Evolutionary conservation across 768 basidiomycete genomes (phyloP).

Genomic region (Lactarius pseudohatsudake): DNA sequence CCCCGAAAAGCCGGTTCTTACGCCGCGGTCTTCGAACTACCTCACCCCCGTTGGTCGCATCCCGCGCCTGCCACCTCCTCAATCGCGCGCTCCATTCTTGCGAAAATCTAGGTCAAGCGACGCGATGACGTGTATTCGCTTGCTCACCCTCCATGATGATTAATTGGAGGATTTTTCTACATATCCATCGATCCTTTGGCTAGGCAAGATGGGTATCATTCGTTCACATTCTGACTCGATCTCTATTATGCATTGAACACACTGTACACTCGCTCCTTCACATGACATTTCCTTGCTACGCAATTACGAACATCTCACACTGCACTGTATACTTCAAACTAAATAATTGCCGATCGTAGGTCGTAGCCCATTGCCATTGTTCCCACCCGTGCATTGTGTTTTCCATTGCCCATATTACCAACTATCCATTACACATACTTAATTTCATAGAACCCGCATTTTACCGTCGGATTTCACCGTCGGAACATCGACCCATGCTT

Average conservation of each 20-base stretch:
- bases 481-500: neutral
- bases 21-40: slow-evolving; percentile 24
- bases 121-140: slow-evolving; percentile 51
- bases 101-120: slow-evolving; percentile 33
- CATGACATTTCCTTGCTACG: slow-evolving; percentile 12
- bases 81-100: slow-evolving; percentile 13
- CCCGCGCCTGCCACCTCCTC: slow-evolving; percentile 23
- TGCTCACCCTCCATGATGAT: slow-evolving; percentile 47
- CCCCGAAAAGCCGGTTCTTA: slow-evolving; percentile 16
- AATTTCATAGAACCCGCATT: slow-evolving; percentile 13
- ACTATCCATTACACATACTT: slow-evolving; percentile 6
- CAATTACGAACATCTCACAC: slow-evolving; percentile 15
- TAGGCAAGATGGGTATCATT: neutral
- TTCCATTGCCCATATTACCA: slow-evolving; percentile 20
- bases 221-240: slow-evolving; percentile 5
- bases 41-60: slow-evolving; percentile 37
- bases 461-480: slow-evolving; percentile 12
- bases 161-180: slow-evolving; percentile 20
- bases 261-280: slow-evolving; percentile 20
- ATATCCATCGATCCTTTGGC: neutral
- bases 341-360: slow-evolving; percentile 10
- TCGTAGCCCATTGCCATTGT: slow-evolving; percentile 9
- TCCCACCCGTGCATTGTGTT: slow-evolving; percentile 8
- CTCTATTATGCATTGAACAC: slow-evolving; percentile 16
- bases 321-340: slow-evolving; percentile 23